Evolutionary conservation across 805 yeast species (phyloP), one percentile per base, ranked within the genome.

Genomic region (Wickerhamiella musiphila): DNA sequence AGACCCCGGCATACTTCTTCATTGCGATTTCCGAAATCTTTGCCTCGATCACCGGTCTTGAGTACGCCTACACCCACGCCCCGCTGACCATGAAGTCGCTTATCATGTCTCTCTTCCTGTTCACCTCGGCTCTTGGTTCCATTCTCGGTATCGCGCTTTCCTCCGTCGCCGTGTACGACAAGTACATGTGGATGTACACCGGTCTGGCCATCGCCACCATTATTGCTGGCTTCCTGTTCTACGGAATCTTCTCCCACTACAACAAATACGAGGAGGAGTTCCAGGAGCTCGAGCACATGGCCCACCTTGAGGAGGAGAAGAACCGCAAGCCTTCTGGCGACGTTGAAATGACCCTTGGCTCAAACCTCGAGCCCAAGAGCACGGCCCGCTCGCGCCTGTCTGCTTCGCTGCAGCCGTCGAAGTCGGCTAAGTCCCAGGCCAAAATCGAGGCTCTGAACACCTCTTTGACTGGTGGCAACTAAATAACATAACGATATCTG

Each of bases 61-160:
- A 78, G 57, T 77, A 75, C 49, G 92, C 92, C 13, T 78, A 75
- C 57, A 71, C 83, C 18, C 74, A 78, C 58, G 86, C 90, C 5
- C 90, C 90, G 26, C 64, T 63, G 6, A 56, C 65, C 31, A 70
- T 71, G 78, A 70, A 69, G 52, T 66, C 76, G 11, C 66, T 71
- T 48, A 65, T 71, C 45, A 70, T 70, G 72, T 44, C 60, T 6
- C 40, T 71, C 32, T 77, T 73, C 60, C 61, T 78, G 47, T 56
- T 78, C 35, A 75, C 78, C 26, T 72, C 63, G 42, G 90, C 92
- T n/a, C 45, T 74, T 32, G 83, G 90, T 36, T 66, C 86, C 17
- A 82, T 83, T 14, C 47, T 77, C 29, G 82, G 84, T 45, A 71
- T 73, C 52, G 79, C 82, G 10, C 58, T 75, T 33, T 68, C 78